Conservation (phyloP, 164 flowering plant genomes). For the Magnolia sinica region DNA sequence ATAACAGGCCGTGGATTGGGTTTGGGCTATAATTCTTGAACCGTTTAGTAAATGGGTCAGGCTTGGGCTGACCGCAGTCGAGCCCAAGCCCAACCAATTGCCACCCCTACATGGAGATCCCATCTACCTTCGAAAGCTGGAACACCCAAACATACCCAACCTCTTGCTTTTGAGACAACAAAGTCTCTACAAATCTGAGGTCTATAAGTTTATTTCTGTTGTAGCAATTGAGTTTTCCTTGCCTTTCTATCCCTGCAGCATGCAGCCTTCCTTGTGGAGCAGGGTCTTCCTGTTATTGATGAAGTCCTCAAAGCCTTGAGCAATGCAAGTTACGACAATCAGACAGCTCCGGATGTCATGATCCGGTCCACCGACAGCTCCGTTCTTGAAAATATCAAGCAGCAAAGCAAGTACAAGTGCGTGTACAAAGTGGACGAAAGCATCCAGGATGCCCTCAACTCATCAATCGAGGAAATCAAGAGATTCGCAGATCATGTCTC, state of each 20-base stretch:
- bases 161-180: too few relatives aligned
- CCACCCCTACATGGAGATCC: neutral
- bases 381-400: constrained; percentile 49
- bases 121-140: too few relatives aligned
- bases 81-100: neutral
- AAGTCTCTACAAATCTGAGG: neutral
- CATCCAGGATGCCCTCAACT: constrained; percentile 41
- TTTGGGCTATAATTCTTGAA: too few relatives aligned
- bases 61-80: neutral
- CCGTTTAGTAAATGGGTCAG: neutral
- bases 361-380: constrained; percentile 70
- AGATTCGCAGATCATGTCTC: constrained; percentile 67
- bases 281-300: constrained; percentile 44
- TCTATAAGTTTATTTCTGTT: neutral
- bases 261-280: constrained; percentile 77
- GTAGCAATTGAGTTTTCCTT: neutral
- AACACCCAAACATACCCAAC: too few relatives aligned
- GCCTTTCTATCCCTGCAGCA: constrained; percentile 42
- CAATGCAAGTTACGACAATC: constrained; percentile 48
- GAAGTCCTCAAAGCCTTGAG: constrained; percentile 54
- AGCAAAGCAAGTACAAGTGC: constrained; percentile 43
- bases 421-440: constrained; percentile 59
- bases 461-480: constrained; percentile 60
- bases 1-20: too few relatives aligned
- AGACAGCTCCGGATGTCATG: constrained; percentile 45